Conservation (phyloP, 2,329 filamentous ascomycete genomes). For the Davidsoniella neocaledoniae region DNA sequence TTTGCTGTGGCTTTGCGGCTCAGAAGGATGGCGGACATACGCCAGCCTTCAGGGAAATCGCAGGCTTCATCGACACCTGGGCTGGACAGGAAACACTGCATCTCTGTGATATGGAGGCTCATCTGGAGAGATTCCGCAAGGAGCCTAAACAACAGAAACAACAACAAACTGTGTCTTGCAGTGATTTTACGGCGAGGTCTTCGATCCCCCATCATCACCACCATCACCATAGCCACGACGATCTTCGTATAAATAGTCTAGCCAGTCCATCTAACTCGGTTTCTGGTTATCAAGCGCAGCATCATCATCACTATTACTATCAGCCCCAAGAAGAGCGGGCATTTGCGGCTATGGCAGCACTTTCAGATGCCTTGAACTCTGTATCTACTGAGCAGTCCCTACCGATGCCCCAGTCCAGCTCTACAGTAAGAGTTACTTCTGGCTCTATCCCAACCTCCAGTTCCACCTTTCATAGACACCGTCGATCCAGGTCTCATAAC, state of each 20-base stretch:
- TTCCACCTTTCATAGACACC: too few species aligned
- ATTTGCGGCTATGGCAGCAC: background rate
- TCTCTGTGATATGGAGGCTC: slow-evolving; percentile 43
- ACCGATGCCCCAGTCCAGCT: too few species aligned
- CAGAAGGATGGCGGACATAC: slow-evolving; percentile 42
- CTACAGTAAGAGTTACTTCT: too few species aligned
- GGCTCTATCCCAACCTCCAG: too few species aligned
- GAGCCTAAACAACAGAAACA: background rate
- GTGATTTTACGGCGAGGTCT: too few species aligned
- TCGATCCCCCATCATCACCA: too few species aligned
- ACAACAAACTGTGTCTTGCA: too few species aligned
- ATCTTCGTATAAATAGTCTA: too few species aligned
- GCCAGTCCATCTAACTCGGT: background rate
- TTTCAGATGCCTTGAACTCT: too few species aligned
- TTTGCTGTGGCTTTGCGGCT: slow-evolving; percentile 42
- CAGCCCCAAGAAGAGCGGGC: background rate
- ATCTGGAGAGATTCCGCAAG: slow-evolving; percentile 36
- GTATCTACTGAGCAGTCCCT: too few species aligned
- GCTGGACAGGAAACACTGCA: slow-evolving; percentile 37
- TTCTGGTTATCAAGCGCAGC: slow-evolving; percentile 7
- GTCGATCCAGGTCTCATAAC: too few species aligned
- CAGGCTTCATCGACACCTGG: slow-evolving; percentile 43
- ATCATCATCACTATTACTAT: slow-evolving; percentile 8
- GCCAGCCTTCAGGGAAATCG: slow-evolving; percentile 40
- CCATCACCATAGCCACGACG: too few species aligned